These are phyloP conservation scores for Eucalyptus globulus DNA, from an alignment of 345 rosid genomes.

Conservation along the genomic window DNA sequence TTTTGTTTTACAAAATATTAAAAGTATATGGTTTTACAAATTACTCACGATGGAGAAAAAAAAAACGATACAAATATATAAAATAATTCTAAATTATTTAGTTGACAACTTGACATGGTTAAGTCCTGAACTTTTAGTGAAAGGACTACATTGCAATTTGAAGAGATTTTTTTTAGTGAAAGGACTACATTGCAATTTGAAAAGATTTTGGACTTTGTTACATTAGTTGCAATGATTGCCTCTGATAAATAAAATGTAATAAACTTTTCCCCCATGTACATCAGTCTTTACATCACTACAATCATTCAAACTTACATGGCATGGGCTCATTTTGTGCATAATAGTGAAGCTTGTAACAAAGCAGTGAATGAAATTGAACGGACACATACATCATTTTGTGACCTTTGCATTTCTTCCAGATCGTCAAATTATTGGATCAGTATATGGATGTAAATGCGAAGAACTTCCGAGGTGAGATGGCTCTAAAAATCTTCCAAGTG, in stretches of 20 bases:
- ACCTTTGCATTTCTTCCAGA: neutral
- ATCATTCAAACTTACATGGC: neutral
- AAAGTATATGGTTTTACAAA: neutral
- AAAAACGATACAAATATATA: no score
- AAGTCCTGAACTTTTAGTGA: neutral
- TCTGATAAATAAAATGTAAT: neutral
- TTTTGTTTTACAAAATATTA: no score
- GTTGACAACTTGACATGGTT: neutral
- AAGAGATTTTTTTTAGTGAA: neutral
- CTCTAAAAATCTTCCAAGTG: neutral
- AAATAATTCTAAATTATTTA: no score
- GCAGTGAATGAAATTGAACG: neutral
- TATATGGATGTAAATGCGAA: neutral
- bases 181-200: neutral
- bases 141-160: neutral
- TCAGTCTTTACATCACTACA: neutral
- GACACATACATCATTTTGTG: neutral
- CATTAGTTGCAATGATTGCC: neutral
- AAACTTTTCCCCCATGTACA: neutral
- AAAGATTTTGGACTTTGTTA: neutral
- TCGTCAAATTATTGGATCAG: rapidly evolving
- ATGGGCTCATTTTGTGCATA: neutral
- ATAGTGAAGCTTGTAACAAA: neutral
- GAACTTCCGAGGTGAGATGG: neutral
- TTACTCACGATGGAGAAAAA: neutral